Conservation (phyloP, 2,329 filamentous ascomycete genomes). For the Phaeosphaeria sp. region DNA sequence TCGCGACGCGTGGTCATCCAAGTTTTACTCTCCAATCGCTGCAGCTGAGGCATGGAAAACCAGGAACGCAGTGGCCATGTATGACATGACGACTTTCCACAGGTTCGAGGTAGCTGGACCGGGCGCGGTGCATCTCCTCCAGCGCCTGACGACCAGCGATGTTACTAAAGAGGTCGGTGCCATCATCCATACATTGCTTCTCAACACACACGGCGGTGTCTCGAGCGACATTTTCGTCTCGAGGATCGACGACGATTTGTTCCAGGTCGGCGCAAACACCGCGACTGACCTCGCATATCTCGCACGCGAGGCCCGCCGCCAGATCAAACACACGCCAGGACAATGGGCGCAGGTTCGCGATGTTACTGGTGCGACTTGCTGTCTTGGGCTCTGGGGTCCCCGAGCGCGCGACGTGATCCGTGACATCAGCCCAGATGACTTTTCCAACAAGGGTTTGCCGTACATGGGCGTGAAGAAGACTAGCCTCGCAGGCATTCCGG, state of each 20-base stretch:
- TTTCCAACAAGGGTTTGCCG: slow-evolving; percentile 55
- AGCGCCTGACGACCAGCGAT: slow-evolving; percentile 60
- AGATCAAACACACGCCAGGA: slow-evolving; percentile 50
- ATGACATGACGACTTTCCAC: slow-evolving; percentile 67
- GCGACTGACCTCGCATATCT: slow-evolving; percentile 64
- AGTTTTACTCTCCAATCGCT: slow-evolving; percentile 64
- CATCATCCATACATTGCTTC: slow-evolving; percentile 64
- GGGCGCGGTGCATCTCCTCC: slow-evolving; percentile 62
- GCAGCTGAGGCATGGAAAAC: slow-evolving; percentile 71
- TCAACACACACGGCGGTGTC: slow-evolving; percentile 62
- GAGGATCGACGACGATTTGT: slow-evolving; percentile 57
- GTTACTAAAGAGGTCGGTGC: slow-evolving; percentile 56
- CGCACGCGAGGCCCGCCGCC: slow-evolving; percentile 58
- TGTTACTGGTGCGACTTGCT: slow-evolving; percentile 66
- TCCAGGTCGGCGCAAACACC: slow-evolving; percentile 65
- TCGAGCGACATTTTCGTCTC: slow-evolving; percentile 65
- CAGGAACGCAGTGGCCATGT: slow-evolving; percentile 67
- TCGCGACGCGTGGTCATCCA: slow-evolving; percentile 65
- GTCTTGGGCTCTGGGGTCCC: slow-evolving; percentile 69
- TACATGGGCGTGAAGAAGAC: slow-evolving; percentile 60
- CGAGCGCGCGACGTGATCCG: slow-evolving; percentile 60
- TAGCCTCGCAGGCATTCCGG: slow-evolving; percentile 62
- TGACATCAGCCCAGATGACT: slow-evolving; percentile 55
- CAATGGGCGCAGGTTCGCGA: slow-evolving; percentile 63
- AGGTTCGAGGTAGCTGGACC: slow-evolving; percentile 66